Percentiles rank a stretch among this genome's conserved stretches.
Conservation (phyloP, 2,329 filamentous ascomycete species). For the Colletotrichum truncatum region DNA sequence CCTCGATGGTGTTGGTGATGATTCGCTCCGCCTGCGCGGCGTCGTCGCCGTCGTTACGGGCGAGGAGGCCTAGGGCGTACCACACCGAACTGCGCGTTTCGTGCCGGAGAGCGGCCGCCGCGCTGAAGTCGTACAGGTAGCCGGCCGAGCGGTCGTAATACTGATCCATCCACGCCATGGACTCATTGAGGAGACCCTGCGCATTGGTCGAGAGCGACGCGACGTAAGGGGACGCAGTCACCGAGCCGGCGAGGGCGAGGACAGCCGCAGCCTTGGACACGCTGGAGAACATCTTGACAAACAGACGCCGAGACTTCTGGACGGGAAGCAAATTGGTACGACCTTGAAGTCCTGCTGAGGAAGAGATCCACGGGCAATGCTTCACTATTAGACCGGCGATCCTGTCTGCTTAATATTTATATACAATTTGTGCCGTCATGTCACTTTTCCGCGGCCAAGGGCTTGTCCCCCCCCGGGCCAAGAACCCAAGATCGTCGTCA, state of each 20-base stretch:
- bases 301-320: too few relatives aligned
- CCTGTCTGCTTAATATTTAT: conserved; percentile 10
- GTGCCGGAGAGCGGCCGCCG: conserved; percentile 56
- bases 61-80: conserved; percentile 67
- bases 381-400: background rate
- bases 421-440: background rate
- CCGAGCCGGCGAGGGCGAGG: conserved; percentile 16
- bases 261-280: conserved; percentile 15
- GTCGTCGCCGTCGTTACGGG: conserved; percentile 61
- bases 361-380: background rate
- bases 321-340: background rate
- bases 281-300: conserved; percentile 11
- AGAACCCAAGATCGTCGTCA: conserved; percentile 17
- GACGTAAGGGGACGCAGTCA: conserved; percentile 27
- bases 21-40: conserved; percentile 60
- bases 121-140: conserved; percentile 61
- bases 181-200: conserved; percentile 53
- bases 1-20: conserved; percentile 60
- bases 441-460: background rate
- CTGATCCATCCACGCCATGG: conserved; percentile 64
- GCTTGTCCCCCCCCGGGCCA: background rate
- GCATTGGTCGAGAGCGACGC: conserved; percentile 38
- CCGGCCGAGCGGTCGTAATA: conserved; percentile 61
- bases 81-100: conserved; percentile 66
- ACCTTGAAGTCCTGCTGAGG: background rate